These are phyloP conservation scores for Anethum foeniculum DNA, from an alignment of 140 eudicot species.

Conservation along the genomic window DNA sequence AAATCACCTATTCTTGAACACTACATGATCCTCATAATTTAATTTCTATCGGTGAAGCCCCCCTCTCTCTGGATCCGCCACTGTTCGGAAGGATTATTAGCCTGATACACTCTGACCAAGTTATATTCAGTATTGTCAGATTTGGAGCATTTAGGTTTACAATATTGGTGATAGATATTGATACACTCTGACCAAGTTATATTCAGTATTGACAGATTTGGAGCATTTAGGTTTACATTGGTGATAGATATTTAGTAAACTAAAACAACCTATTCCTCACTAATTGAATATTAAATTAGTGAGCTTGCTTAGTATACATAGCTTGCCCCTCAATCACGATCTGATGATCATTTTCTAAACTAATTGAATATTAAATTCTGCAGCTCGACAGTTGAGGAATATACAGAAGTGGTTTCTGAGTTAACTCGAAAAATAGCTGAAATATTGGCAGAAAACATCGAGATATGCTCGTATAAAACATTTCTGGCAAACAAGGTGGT, in stretches of 20 bases:
- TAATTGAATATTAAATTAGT: too few species aligned
- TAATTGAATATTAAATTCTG: neutral
- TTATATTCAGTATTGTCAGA: neutral
- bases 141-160: neutral
- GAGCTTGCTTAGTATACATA: too few species aligned
- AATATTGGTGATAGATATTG: too few species aligned
- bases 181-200: too few species aligned
- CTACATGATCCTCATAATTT: too few species aligned
- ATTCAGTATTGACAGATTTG: neutral
- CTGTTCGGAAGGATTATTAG: too few species aligned
- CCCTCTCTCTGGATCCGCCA: too few species aligned
- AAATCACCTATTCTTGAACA: too few species aligned
- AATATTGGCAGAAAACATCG: slow-evolving; percentile 26
- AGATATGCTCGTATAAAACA: slow-evolving; percentile 8
- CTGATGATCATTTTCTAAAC: too few species aligned
- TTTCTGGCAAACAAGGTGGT: slow-evolving; percentile 20
- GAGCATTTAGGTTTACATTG: neutral
- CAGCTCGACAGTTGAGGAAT: slow-evolving; percentile 25
- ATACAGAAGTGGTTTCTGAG: slow-evolving; percentile 9
- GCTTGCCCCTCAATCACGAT: too few species aligned
- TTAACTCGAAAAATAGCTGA: slow-evolving; percentile 28
- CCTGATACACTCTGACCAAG: too few species aligned
- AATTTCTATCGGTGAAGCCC: too few species aligned
- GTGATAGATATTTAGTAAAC: neutral
- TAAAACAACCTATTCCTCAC: neutral